A percentile compares a stretch with the other conserved stretches of the same genome.
These are phyloP conservation scores for Beta corolliflora DNA, from an alignment of 179 eudicot genomes.

Conservation along the genomic window DNA sequence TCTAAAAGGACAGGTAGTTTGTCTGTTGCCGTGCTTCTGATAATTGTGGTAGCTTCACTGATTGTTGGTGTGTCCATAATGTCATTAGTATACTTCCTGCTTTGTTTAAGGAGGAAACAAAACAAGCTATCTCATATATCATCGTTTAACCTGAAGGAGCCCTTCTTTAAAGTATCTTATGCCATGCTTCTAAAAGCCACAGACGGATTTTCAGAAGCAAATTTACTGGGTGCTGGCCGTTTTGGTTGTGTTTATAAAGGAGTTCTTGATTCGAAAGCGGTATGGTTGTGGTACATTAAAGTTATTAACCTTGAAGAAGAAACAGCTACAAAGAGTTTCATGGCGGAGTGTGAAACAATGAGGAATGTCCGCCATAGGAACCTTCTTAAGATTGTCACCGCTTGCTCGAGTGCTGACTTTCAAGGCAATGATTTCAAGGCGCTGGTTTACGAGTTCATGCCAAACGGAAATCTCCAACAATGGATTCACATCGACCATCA, in stretches of 20 bases:
- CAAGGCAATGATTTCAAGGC: slow-evolving; percentile 38
- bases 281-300: slow-evolving; percentile 24
- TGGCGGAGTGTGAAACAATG: slow-evolving; percentile 24
- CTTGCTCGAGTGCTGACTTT: slow-evolving; percentile 35
- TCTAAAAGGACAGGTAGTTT: background rate
- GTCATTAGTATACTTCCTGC: background rate
- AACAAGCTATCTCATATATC: background rate
- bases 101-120: background rate
- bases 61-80: background rate
- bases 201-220: slow-evolving; percentile 16
- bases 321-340: slow-evolving; percentile 27
- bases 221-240: slow-evolving; percentile 12
- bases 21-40: background rate
- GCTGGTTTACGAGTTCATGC: slow-evolving; percentile 32
- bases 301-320: slow-evolving; percentile 8
- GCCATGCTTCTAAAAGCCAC: slow-evolving; percentile 28
- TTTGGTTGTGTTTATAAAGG: slow-evolving; percentile 33
- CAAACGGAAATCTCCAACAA: slow-evolving; percentile 24
- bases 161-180: slow-evolving; percentile 23
- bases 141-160: background rate
- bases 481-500: slow-evolving; percentile 20
- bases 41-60: background rate
- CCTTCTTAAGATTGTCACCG: slow-evolving; percentile 20
- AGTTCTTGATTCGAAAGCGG: background rate
- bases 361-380: slow-evolving; percentile 30